Evolutionary conservation across 2,329 filamentous ascomycete genomes (phyloP).

Genomic region (Venturia nashicola): DNA sequence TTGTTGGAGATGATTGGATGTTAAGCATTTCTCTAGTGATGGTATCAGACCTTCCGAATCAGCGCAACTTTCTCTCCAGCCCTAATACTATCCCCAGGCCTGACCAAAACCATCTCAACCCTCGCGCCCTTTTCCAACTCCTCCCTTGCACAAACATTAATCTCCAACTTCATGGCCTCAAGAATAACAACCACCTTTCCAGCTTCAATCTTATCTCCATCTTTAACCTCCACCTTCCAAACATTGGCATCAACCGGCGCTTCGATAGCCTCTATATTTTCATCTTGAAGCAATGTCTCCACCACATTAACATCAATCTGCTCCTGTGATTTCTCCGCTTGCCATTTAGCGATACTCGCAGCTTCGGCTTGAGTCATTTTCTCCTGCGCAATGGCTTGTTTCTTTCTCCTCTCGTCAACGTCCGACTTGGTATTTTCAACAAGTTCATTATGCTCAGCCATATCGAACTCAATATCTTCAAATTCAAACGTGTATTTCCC

Average conservation of each 20-base stretch:
- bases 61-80: constrained; percentile 13
- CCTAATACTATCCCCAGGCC: constrained; percentile 27
- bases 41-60: background rate
- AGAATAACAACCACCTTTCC: constrained; percentile 35
- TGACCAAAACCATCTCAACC: constrained; percentile 29
- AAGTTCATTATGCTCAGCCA: constrained; percentile 18
- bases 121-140: constrained; percentile 15
- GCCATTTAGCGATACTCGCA: constrained; percentile 21
- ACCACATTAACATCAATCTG: constrained; percentile 8
- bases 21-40: too few relatives aligned
- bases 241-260: constrained; percentile 39
- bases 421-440: constrained; percentile 14
- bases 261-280: constrained; percentile 22
- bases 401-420: constrained; percentile 12
- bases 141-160: constrained; percentile 28
- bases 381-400: constrained; percentile 1
- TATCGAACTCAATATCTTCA: constrained; percentile 18
- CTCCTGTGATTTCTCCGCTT: constrained; percentile 13
- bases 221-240: constrained; percentile 38
- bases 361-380: constrained; percentile 18
- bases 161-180: constrained; percentile 48
- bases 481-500: constrained; percentile 23
- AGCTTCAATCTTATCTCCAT: constrained; percentile 29
- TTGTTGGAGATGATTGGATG: too few relatives aligned
- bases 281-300: constrained; percentile 15